phyloP scores from a whole-genome alignment of 441 rosid species.

The Gossypium lobatum region DNA sequence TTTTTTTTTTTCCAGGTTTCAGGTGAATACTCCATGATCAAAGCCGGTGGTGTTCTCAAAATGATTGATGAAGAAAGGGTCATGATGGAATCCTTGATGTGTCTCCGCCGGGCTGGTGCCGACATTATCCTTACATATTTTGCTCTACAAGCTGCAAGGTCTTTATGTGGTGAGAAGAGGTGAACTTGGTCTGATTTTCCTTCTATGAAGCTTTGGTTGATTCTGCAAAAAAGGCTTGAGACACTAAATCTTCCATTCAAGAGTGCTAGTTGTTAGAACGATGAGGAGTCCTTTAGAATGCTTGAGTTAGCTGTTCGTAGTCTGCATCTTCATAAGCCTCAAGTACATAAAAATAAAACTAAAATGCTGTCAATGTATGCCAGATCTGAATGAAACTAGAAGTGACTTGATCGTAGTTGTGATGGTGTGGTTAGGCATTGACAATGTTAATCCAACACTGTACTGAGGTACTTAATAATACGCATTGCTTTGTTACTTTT shows the following conservation, averaged over 20 bases:
- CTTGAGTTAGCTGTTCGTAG: background rate
- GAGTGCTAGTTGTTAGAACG: background rate
- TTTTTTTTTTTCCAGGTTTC: constrained; percentile 49
- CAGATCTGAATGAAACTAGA: background rate
- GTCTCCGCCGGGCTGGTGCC: constrained; percentile 88
- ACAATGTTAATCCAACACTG: background rate
- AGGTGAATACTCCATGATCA: constrained; percentile 96
- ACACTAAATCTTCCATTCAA: background rate
- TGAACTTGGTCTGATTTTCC: constrained; percentile 19
- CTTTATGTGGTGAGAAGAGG: constrained; percentile 69
- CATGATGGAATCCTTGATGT: constrained; percentile 93
- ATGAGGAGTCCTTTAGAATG: background rate
- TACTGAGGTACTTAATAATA: background rate
- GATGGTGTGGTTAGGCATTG: background rate
- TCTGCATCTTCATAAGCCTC: background rate
- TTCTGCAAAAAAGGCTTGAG: background rate
- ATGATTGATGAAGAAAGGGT: constrained; percentile 97
- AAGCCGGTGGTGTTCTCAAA: constrained; percentile 82
- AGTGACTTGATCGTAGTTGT: background rate
- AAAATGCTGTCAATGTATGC: background rate
- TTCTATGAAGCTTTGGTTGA: constrained; percentile 7
- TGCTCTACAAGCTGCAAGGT: constrained; percentile 87
- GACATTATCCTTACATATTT: constrained; percentile 88
- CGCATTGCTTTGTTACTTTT: background rate
- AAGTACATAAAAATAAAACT: background rate